These are phyloP conservation scores for Cyclanthera cordifolia DNA, from an alignment of 306 rosid species.

Conservation along the genomic window DNA sequence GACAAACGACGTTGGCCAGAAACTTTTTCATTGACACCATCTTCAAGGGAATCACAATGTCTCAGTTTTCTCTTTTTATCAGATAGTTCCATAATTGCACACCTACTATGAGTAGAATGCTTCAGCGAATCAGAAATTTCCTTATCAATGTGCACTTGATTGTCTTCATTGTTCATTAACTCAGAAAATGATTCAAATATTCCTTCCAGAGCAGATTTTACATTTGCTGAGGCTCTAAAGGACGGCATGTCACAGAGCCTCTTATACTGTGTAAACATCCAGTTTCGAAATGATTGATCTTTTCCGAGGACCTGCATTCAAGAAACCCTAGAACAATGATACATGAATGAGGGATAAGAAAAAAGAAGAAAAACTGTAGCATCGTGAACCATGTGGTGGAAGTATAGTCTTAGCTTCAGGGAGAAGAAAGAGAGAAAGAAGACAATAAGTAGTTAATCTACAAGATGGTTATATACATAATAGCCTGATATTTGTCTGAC, in stretches of 20 bases:
- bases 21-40: conserved; percentile 28
- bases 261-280: conserved; percentile 52
- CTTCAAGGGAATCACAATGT: conserved; percentile 27
- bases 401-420: not conserved
- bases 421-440: not conserved
- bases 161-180: conserved; percentile 29
- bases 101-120: conserved; percentile 30
- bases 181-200: conserved; percentile 34
- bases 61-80: conserved; percentile 31
- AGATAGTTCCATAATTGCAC: conserved; percentile 43
- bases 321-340: conserved; percentile 10
- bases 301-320: conserved; percentile 54
- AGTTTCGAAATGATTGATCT: conserved; percentile 46
- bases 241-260: conserved; percentile 34
- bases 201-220: conserved; percentile 34
- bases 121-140: conserved; percentile 41
- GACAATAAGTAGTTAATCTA: not conserved
- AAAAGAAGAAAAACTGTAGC: not conserved
- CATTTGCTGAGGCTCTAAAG: conserved; percentile 29
- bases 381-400: not conserved
- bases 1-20: conserved; percentile 34
- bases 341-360: not conserved
- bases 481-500: not conserved
- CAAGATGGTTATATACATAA: not conserved
- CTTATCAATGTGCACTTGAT: conserved; percentile 49